phyloP scores from a whole-genome alignment of 2,329 filamentous ascomycete species.

The Colletotrichum musicola region DNA sequence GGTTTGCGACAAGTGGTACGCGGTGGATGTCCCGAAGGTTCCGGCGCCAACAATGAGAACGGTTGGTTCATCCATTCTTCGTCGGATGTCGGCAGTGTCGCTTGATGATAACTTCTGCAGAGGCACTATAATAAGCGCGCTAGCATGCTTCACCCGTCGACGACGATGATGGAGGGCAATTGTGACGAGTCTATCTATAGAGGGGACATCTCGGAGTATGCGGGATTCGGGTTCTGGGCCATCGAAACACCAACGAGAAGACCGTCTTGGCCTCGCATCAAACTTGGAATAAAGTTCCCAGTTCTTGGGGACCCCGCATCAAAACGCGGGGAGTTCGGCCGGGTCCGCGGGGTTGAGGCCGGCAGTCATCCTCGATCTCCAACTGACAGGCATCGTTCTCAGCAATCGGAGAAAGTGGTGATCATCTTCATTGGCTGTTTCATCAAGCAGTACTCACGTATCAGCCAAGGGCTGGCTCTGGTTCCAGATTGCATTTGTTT shows the following conservation, averaged over 20 bases:
- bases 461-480: not conserved
- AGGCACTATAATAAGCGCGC: not conserved
- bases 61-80: conserved; percentile 17
- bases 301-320: not conserved
- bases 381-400: not conserved
- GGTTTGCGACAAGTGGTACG: conserved; percentile 56
- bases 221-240: not conserved
- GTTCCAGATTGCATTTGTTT: no score
- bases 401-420: not conserved
- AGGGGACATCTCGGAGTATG: not conserved
- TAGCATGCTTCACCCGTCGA: not conserved
- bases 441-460: not conserved
- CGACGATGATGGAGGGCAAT: no score
- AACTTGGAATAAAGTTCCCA: not conserved
- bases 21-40: conserved; percentile 63
- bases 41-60: conserved; percentile 62
- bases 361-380: not conserved
- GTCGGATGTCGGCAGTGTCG: not conserved
- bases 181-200: not conserved
- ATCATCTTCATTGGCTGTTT: not conserved
- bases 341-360: not conserved
- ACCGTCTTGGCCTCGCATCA: not conserved
- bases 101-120: not conserved
- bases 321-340: not conserved
- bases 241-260: not conserved